A percentile compares a stretch with the other conserved stretches of the same genome.
phyloP scores from a whole-genome alignment of 1,284 basidiomycete genomes.

The Rhodotorula sp. region DNA sequence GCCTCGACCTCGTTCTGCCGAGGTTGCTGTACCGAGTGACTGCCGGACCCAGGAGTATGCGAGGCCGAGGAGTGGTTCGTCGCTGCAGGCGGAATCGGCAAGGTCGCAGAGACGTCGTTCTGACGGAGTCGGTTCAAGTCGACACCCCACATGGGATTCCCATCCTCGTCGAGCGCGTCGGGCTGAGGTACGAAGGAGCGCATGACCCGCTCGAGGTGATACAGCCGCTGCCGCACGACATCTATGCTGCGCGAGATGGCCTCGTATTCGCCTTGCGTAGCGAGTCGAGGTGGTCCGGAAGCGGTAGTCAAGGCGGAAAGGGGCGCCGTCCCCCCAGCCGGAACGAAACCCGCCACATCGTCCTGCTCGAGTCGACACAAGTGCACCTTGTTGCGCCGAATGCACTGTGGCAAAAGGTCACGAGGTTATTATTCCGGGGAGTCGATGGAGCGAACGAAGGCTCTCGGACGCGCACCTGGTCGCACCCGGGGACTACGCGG shows the following conservation, averaged over 20 bases:
- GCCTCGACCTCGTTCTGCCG: slow-evolving; percentile 37
- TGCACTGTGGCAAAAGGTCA: slow-evolving; percentile 12
- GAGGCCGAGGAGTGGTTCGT: neutral
- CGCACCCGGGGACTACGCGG: slow-evolving; percentile 22
- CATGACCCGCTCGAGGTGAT: slow-evolving; percentile 34
- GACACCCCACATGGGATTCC: slow-evolving; percentile 17
- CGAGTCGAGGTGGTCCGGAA: slow-evolving; percentile 1
- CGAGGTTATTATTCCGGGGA: neutral
- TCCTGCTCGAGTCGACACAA: slow-evolving; percentile 15
- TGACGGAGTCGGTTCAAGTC: slow-evolving; percentile 12
- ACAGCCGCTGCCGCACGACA: slow-evolving; percentile 23
- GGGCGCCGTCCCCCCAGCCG: neutral
- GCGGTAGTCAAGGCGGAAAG: neutral
- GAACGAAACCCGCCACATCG: slow-evolving; percentile 2
- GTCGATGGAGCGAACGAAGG: too few species aligned
- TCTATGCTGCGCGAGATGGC: slow-evolving; percentile 23
- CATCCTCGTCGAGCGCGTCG: slow-evolving; percentile 9
- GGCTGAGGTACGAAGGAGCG: slow-evolving; percentile 22
- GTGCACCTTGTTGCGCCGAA: slow-evolving; percentile 30
- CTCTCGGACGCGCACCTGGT: neutral
- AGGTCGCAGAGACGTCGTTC: neutral
- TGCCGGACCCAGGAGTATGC: neutral
- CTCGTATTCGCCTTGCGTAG: slow-evolving; percentile 24
- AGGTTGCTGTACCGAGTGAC: neutral
- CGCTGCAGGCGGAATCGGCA: neutral